Evolutionary conservation across 2,329 filamentous ascomycete genomes (phyloP).

Genomic region (Fusarium bulbicola): DNA sequence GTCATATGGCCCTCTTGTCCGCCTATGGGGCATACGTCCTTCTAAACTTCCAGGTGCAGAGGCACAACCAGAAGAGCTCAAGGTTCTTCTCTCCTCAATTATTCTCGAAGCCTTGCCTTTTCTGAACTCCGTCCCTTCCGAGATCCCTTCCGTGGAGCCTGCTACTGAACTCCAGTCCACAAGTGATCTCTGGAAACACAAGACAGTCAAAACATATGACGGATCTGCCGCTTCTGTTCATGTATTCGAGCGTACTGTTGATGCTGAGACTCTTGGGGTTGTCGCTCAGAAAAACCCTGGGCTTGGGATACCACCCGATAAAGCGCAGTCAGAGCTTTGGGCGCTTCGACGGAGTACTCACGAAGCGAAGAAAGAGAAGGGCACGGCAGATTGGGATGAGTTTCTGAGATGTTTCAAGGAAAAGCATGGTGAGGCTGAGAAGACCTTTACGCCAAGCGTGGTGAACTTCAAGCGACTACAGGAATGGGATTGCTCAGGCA

Average conservation of each 20-base stretch:
- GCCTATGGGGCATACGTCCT: constrained; percentile 61
- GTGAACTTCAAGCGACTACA: constrained; percentile 48
- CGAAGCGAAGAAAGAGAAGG: constrained; percentile 56
- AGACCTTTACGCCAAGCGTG: constrained; percentile 52
- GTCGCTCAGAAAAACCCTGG: constrained; percentile 49
- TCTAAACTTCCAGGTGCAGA: constrained; percentile 57
- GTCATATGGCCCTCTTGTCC: constrained; percentile 58
- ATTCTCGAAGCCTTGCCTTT: constrained; percentile 69
- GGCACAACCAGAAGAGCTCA: constrained; percentile 54
- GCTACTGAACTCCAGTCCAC: constrained; percentile 25
- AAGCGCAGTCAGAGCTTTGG: constrained; percentile 64
- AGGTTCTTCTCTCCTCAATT: constrained; percentile 60
- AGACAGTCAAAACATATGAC: constrained; percentile 58
- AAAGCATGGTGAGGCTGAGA: constrained; percentile 53
- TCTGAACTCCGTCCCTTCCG: constrained; percentile 62
- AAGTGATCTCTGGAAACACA: constrained; percentile 57
- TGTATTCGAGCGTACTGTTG: constrained; percentile 61
- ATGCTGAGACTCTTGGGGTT: constrained; percentile 53
- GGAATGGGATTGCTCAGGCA: constrained; percentile 56
- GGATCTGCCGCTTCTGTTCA: constrained; percentile 62
- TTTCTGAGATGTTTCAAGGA: constrained; percentile 68
- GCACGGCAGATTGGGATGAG: constrained; percentile 71
- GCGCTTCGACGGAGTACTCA: constrained; percentile 71
- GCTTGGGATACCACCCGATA: constrained; percentile 30
- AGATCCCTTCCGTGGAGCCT: constrained; percentile 32